Percentiles rank a stretch among this genome's conserved stretches.
These are phyloP conservation scores for Thamnidium elegans DNA, from an alignment of 192 early-diverging fungal genomes.

Conservation along the genomic window DNA sequence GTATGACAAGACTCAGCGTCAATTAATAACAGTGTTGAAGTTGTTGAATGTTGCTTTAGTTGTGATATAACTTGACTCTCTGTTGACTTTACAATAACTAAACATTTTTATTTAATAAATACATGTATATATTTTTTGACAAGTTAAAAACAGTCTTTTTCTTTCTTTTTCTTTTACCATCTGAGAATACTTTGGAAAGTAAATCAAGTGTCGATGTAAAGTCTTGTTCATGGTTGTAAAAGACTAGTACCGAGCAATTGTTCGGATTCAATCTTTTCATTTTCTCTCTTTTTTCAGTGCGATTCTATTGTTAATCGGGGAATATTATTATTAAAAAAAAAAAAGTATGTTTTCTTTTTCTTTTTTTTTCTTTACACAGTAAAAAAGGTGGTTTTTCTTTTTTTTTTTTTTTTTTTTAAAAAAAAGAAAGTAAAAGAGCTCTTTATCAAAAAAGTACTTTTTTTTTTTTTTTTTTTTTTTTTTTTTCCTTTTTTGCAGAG, in stretches of 20 bases:
- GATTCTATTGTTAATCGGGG: background rate
- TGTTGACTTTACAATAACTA: constrained; percentile 3
- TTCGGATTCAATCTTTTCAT: constrained; percentile 9
- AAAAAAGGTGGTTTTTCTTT: background rate
- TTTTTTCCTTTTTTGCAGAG: no score
- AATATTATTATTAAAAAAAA: background rate
- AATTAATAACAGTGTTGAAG: constrained; percentile 9
- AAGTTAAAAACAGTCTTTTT: no score
- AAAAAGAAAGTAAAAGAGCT: background rate
- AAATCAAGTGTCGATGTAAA: background rate
- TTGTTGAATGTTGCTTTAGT: constrained; percentile 1
- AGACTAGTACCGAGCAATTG: constrained; percentile 13
- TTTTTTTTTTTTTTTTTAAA: no score
- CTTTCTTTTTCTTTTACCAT: background rate
- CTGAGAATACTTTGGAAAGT: background rate
- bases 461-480: background rate
- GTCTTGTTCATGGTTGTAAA: background rate
- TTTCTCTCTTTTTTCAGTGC: constrained; percentile 1
- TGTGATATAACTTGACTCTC: constrained; percentile 3
- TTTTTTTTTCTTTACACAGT: background rate
- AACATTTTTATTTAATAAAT: no score
- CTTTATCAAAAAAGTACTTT: background rate
- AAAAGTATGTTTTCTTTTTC: background rate
- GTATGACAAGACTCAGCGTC: constrained; percentile 8
- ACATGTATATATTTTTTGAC: background rate